Conservation (phyloP, 1,284 basidiomycete genomes). For the Ceratorhiza oryzae-sativae region DNA sequence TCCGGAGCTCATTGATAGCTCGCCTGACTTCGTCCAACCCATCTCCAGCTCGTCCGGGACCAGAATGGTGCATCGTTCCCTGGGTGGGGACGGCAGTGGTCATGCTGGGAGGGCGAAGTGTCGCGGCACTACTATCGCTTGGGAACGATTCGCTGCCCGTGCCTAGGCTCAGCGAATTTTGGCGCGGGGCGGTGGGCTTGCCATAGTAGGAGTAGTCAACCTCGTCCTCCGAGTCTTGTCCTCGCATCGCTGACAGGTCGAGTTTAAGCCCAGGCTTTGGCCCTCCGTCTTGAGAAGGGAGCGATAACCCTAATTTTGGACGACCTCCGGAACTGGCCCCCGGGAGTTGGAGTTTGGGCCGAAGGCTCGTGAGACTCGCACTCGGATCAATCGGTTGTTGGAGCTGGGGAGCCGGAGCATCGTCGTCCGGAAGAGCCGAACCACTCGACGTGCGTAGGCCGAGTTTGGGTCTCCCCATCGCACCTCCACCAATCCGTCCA, state of each 20-base stretch:
- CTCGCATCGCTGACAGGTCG: conserved; percentile 8
- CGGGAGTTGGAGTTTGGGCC: conserved; percentile 3
- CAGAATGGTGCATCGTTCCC: background rate
- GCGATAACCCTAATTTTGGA: conserved; percentile 18
- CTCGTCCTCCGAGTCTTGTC: conserved; percentile 19
- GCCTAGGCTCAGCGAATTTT: background rate
- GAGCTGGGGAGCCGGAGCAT: conserved; percentile 20
- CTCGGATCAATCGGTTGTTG: background rate
- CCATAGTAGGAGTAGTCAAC: conserved; percentile 28
- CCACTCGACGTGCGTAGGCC: conserved; percentile 25
- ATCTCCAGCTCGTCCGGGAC: background rate
- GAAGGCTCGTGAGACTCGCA: background rate
- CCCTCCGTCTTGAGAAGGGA: background rate
- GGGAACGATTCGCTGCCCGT: conserved; percentile 17
- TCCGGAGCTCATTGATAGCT: conserved; percentile 30
- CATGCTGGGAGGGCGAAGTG: conserved; percentile 17
- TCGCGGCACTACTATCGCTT: conserved; percentile 11
- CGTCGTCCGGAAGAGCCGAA: conserved; percentile 25
- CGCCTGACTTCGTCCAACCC: conserved; percentile 23
- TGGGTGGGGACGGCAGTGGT: conserved; percentile 3
- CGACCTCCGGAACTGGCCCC: background rate
- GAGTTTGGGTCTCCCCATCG: background rate
- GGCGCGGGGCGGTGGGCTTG: background rate
- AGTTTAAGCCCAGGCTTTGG: conserved; percentile 7
- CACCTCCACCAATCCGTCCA: conserved; percentile 6